Evolutionary conservation across 305 asterid genomes (phyloP), one percentile per base, ranked within the genome.

Genomic region (Fraxinus platypoda): DNA sequence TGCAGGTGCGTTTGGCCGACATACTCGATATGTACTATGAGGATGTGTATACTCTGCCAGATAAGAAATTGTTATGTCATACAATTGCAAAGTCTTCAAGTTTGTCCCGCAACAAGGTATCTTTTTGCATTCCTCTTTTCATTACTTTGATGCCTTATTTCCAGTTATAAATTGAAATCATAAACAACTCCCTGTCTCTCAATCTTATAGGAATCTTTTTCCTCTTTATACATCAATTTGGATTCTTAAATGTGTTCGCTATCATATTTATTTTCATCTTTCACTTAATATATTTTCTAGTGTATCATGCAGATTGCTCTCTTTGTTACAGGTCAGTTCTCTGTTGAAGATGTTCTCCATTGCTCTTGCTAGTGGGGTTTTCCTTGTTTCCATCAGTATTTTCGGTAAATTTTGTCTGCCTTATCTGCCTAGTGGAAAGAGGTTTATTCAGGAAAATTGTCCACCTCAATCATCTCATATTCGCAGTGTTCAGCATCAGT

Each of bases 11-110:
- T 83, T 86, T 95, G 89, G 92, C 90, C 73, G 90, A 88, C 81
- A 80, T 90, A 80, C 91, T 95, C 33, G 98, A 95, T 86, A 91
- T 93, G 92, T 95, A 89, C 87, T 95, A 88, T 81, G 98, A 95
- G 87, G 98, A 95, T 89, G 87, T 85, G 70, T 95, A 89, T 89
- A 91, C 98, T 57, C 87, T 95, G 84, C 97, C 97, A 43, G 78
- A 75, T 80, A 91, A 92, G 81, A 90, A 86, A 78, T 81, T 95
- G 76, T 84, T 91, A 79, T 90, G 90, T 73, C 84, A 84, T 85
- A 89, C 92, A 38, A 89, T 84, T 84, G 88, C 90, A 82, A 91
- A 84, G 84, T 82, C 92, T 35, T 86, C 95, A 83, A 83, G 82
- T 81, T 57, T 84, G 78, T 73, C 85, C 37, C 76, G 75, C 73